Percentiles rank a stretch among this genome's conserved stretches.
phyloP scores from a whole-genome alignment of 1,284 basidiomycete species.

The Ustilago cynodontis region DNA sequence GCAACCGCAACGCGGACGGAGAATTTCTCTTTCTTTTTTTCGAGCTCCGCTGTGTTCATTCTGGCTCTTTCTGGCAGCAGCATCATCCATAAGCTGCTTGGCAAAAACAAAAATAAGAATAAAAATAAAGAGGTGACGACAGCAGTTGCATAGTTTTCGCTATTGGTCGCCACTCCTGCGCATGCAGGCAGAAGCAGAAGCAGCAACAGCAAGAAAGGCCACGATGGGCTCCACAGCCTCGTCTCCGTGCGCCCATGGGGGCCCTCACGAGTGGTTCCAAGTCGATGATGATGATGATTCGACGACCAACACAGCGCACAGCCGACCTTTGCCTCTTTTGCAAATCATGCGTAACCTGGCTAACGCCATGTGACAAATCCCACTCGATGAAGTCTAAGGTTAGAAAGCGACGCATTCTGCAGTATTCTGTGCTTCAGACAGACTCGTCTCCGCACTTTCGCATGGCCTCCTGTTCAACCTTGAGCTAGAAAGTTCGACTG shows the following conservation, averaged over 20 bases:
- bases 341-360: background rate
- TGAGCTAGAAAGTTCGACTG: too few relatives aligned
- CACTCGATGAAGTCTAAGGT: background rate
- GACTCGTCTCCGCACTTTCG: background rate
- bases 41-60: constrained; percentile 6
- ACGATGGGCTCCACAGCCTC: constrained; percentile 1
- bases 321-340: background rate
- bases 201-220: background rate
- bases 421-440: background rate
- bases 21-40: constrained; percentile 8
- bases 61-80: too few relatives aligned
- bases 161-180: background rate
- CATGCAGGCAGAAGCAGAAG: too few relatives aligned
- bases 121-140: background rate
- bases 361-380: background rate
- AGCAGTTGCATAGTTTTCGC: background rate
- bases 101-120: background rate
- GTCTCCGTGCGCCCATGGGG: constrained; percentile 8
- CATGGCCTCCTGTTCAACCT: background rate
- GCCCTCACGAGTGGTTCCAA: background rate
- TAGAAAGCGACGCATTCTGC: background rate
- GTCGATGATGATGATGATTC: constrained; percentile 2
- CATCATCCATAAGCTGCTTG: background rate
- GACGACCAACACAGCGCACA: background rate
- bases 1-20: constrained; percentile 9